Evolutionary conservation across 2,329 filamentous ascomycete genomes (phyloP), one percentile per base, ranked within the genome.

Genomic region (Aureobasidium melanogenum): DNA sequence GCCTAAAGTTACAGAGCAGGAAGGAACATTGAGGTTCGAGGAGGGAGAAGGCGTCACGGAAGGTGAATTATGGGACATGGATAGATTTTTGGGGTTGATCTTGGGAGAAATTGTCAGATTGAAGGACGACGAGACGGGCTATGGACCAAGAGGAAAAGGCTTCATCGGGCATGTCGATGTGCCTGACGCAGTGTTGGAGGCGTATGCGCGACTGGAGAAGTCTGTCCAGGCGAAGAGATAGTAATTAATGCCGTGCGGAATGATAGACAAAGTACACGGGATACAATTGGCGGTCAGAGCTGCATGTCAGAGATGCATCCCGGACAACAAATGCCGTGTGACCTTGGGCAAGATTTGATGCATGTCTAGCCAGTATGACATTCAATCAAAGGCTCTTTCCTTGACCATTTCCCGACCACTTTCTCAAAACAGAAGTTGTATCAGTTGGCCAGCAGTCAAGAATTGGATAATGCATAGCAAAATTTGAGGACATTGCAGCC

Each of bases 161-260:
- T 80, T 77, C 58, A 79, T 79, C 62, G 64, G 66, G 7, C 76
- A 79, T 68, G 75, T 79, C 15, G 72, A 77, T 64, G 66, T 79
- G 46, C 74, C 75, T 0, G 57, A 39, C 2, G 66, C 70, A 4
- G 69, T 77, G 15, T 70, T 75, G 55, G 62, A 54, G 9, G 74
- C 75, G 17, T 76, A 47, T 32, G 28, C 17, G 3, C 34, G 54
- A 17, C 14, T 58, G 5, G 28, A 58, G 15, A 38, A 72, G 71
- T 36, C 32, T n/a, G 54, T 38, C 1, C 54, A 47, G 10, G 54
- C 30, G 2, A 58, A 46, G 1, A 47, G 54, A 17, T 58, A 54
- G 30, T 17, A 17, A n/a, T 28, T 12, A 15, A 26, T n/a, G n/a
- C n/a, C n/a, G n/a, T n/a, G n/a, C n/a, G n/a, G 24, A 10, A 10